Percentiles rank a stretch among this genome's conserved stretches.
Evolutionary conservation across 495 filamentous ascomycete species (phyloP).

Genomic region (Lepidopterella palustris): DNA sequence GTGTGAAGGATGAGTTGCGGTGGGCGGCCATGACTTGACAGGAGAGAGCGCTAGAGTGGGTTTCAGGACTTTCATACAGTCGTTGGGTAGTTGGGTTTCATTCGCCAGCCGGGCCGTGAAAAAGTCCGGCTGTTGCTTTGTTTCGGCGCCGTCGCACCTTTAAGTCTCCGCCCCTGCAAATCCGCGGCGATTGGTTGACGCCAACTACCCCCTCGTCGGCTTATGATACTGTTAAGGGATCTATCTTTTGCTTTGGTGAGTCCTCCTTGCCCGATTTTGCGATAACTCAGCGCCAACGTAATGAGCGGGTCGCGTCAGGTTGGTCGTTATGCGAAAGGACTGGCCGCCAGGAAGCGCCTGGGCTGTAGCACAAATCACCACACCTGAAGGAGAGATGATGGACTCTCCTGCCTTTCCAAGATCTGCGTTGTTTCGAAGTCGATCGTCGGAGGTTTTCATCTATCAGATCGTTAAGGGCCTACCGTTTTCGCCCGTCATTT

Average conservation of each 20-base stretch:
- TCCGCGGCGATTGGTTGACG: constrained; percentile 10
- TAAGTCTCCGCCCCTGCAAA: neutral
- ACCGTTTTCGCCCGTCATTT: too few species aligned
- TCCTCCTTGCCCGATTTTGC: neutral
- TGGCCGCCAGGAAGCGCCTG: constrained; percentile 14
- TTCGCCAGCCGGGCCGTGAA: constrained; percentile 16
- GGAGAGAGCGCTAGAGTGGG: constrained; percentile 1
- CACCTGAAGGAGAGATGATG: neutral
- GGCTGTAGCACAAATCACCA: neutral
- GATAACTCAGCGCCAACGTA: neutral
- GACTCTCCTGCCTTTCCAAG: too few species aligned
- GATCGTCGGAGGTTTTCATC: too few species aligned
- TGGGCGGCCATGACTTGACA: constrained; percentile 2
- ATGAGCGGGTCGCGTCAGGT: constrained; percentile 5
- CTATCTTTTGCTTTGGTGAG: neutral
- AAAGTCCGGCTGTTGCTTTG: neutral
- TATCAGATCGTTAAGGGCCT: too few species aligned
- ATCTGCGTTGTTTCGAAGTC: too few species aligned
- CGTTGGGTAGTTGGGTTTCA: constrained; percentile 12
- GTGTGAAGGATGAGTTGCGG: too few species aligned
- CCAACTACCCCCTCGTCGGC: neutral
- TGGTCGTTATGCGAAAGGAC: neutral
- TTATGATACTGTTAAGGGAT: neutral
- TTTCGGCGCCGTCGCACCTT: constrained; percentile 11
- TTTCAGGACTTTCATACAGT: neutral